These are phyloP conservation scores for Brettanomyces sp. DNA, from an alignment of 805 yeast genomes.

Conservation along the genomic window DNA sequence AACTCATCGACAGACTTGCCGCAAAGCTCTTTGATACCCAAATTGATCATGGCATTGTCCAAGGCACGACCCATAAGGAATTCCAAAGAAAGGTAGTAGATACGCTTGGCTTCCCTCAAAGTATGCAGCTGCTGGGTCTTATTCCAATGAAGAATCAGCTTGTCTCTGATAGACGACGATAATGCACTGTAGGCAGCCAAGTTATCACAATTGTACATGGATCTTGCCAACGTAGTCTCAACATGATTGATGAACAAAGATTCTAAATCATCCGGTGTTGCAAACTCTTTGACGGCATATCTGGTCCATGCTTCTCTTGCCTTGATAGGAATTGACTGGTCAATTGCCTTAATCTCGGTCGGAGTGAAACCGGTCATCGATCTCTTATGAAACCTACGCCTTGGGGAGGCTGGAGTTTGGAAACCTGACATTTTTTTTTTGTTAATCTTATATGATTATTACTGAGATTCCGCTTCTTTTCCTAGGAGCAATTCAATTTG, in stretches of 20 bases:
- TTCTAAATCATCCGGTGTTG: conserved; percentile 50
- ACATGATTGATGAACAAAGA: conserved; percentile 70
- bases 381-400: conserved; percentile 41
- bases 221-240: conserved; percentile 85
- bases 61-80: conserved; percentile 91
- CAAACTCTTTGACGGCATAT: conserved; percentile 45
- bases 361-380: conserved; percentile 89
- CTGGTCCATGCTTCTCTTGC: conserved; percentile 74
- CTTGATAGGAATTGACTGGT: conserved; percentile 68
- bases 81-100: conserved; percentile 80
- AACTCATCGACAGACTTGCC: conserved; percentile 51
- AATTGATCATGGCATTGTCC: conserved; percentile 86
- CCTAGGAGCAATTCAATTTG: no score
- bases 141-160: conserved; percentile 80
- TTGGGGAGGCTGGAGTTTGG: neutral
- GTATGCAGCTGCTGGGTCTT: conserved; percentile 89
- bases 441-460: no score
- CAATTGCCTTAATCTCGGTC: conserved; percentile 76
- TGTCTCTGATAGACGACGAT: conserved; percentile 69
- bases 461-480: no score
- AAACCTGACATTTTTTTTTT: neutral
- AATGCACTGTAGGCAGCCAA: conserved; percentile 91
- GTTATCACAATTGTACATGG: conserved; percentile 84
- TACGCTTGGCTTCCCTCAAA: conserved; percentile 70
- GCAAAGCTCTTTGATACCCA: conserved; percentile 56